Evolutionary conservation across 768 basidiomycete genomes (phyloP), one percentile per base, ranked within the genome.

Genomic region (Serendipita sp.): DNA sequence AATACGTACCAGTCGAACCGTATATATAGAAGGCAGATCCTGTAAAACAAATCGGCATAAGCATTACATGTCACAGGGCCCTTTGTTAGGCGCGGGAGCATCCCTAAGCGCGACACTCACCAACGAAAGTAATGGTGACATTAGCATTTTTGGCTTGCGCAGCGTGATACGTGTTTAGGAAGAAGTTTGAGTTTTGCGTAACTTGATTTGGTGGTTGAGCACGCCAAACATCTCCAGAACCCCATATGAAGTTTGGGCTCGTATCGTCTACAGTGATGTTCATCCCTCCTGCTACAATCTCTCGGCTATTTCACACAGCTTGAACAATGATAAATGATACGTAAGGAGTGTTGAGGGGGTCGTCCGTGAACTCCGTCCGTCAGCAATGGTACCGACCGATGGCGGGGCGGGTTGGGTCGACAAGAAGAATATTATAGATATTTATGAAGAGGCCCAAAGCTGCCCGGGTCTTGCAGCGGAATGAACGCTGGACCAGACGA

Each of bases 191-290:
- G 56, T 60, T 60, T 24, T 30, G 24, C 16, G 28, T 38, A 30
- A 60, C 56, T 37, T 60, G 56, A 37, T 60, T 60, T 18, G 56
- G 18, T 4, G 56, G 28, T 35, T 60, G 56, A 38, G 10, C 28
- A 11, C 37, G 28, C 56, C 56, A 60, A 32, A 24, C 48, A 8
- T 60, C 56, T 24, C 56, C 56, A 24, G 56, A 60, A 18, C 18
- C 18, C 56, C 56, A 60, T 4, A 28, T 38, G 35, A 60, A 60
- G 37, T 60, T 60, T 34, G 56, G 56, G 37, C 56, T 60, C 34
- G 56, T 60, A 38, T 60, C 56, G 56, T 60, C 56, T n/a, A 37
- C 37, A 30, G 56, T 34, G 56, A 60, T n/a, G 37, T 60, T 60
- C 56, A 60, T 60, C 16, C 35, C 48, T 41, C 41, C 13, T 13